Evolutionary conservation across 2,329 filamentous ascomycete genomes (phyloP), one percentile per base, ranked within the genome.

Genomic region (Geoglossum cookeanum): DNA sequence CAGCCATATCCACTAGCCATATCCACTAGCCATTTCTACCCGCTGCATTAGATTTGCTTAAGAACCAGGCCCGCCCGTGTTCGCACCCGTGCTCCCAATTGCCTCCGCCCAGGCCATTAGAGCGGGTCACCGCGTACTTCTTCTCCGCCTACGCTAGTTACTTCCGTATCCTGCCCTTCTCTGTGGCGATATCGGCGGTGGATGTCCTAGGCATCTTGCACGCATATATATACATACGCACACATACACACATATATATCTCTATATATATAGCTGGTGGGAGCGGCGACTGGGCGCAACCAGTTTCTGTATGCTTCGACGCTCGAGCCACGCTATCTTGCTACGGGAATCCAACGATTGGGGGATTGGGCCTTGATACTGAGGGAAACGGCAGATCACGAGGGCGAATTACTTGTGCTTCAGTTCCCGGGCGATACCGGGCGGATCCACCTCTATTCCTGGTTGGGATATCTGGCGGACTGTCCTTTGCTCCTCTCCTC

Each of bases 231-330:
- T 37, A n/a, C n/a, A n/a, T n/a, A 22, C 22, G 2, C 22, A 22
- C 22, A 22, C 22, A 22, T 22, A 47, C 35, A 7, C 35, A 7
- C 22, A 8, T 7, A n/a, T 17, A 47, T 13, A 47, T 27, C 51
- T 8, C 17, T 7, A 33, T n/a, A 7, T 32, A n/a, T 55, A 17
- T 57, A 49, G 15, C 13, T 7, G 47, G 47, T 58, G 55, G 67
- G 67, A 68, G 71, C 71, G 72, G 72, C 72, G 72, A 73, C 72
- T 75, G 73, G 71, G 71, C 73, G 72, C 70, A 61, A 69, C 65
- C 65, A 64, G 61, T 61, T 58, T 65, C 68, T 73, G 71, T 69
- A 75, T 75, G 73, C 69, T 69, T 66, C 66, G 65, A 65, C 61
- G 64, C 54, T 61, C 63, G 59, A 58, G 13, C 11, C 39, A 42